These are phyloP conservation scores for Dispira simplex DNA, from an alignment of 192 early-diverging fungal genomes.

Conservation along the genomic window DNA sequence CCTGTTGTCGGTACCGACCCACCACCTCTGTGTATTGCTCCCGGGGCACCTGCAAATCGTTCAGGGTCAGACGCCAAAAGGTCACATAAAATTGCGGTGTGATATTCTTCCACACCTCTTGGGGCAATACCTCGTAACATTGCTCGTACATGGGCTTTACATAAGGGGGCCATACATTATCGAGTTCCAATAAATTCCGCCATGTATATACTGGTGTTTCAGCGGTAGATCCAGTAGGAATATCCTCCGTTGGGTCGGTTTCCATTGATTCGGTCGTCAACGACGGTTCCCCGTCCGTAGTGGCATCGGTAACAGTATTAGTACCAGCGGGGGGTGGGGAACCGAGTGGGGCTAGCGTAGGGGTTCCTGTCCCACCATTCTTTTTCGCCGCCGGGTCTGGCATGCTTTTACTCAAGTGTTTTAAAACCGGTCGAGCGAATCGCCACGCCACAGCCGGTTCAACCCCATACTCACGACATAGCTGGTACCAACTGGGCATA, in stretches of 20 bases:
- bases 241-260: background rate
- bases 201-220: background rate
- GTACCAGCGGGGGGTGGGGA: background rate
- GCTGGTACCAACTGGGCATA: conserved; percentile 29
- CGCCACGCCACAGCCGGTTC: conserved; percentile 45
- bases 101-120: conserved; percentile 9
- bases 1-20: conserved; percentile 23
- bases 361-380: background rate
- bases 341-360: background rate
- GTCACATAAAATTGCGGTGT: conserved; percentile 54
- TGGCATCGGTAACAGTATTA: background rate
- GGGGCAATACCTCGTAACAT: background rate
- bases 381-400: background rate
- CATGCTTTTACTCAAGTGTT: conserved; percentile 13
- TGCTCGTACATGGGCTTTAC: conserved; percentile 8
- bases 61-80: conserved; percentile 65
- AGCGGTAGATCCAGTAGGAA: background rate
- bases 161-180: background rate
- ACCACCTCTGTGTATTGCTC: conserved; percentile 31
- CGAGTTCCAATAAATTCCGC: background rate
- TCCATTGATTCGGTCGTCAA: background rate
- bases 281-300: background rate
- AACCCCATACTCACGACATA: conserved; percentile 39
- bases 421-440: conserved; percentile 41
- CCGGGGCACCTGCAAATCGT: conserved; percentile 54